phyloP scores from a whole-genome alignment of 169 alveolate species.

The Haemoproteus tartakovskyi region DNA sequence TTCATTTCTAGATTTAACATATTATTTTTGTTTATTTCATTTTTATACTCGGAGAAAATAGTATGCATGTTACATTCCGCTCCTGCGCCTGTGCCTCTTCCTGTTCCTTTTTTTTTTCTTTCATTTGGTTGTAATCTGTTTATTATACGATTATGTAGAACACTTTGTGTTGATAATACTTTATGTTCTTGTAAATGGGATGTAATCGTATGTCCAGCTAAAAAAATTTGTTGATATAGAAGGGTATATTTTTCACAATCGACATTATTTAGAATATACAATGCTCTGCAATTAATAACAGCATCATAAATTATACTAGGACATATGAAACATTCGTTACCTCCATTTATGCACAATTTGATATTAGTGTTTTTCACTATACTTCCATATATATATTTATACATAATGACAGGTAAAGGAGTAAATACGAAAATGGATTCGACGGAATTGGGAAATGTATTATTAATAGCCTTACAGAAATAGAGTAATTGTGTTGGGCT shows the following conservation, averaged over 20 bases:
- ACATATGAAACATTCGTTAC: constrained; percentile 64
- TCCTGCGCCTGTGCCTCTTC: constrained; percentile 7
- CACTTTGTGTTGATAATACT: constrained; percentile 5
- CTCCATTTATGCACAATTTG: constrained; percentile 77
- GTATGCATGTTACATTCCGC: no score
- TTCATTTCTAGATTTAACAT: constrained; percentile 57
- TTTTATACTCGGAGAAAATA: constrained; percentile 37
- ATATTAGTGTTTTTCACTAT: constrained; percentile 73
- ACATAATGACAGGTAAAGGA: constrained; percentile 73
- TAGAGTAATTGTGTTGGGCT: constrained; percentile 72
- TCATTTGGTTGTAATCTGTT: constrained; percentile 1
- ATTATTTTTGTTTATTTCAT: constrained; percentile 46
- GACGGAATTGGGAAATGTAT: constrained; percentile 71
- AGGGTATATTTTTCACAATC: constrained; percentile 52
- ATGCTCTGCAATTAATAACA: constrained; percentile 43
- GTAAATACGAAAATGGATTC: constrained; percentile 73
- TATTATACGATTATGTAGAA: constrained; percentile 40
- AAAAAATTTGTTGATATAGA: constrained; percentile 23
- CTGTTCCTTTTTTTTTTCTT: constrained; percentile 12
- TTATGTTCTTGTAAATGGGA: no score
- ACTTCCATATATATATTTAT: constrained; percentile 72
- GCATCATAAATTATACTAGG: constrained; percentile 62
- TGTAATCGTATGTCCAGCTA: constrained; percentile 27
- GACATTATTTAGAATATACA: constrained; percentile 39
- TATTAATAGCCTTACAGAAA: constrained; percentile 69